Percentiles rank a stretch among this genome's conserved stretches.
These are phyloP conservation scores for Zostera marina DNA, from an alignment of 116 monocot genomes.

Conservation along the genomic window DNA sequence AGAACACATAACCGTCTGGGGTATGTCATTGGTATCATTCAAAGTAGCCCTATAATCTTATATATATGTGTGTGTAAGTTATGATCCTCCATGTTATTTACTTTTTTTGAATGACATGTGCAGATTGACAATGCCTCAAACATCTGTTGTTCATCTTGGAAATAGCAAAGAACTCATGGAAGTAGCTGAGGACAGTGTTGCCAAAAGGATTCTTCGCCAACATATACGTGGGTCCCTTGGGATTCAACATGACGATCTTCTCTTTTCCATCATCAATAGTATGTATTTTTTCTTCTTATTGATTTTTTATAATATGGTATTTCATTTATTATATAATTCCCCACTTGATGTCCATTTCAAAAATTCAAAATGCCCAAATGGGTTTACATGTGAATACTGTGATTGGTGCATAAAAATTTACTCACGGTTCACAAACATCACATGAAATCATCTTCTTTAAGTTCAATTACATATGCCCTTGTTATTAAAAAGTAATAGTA, in stretches of 20 bases:
- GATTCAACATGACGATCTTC: constrained; percentile 64
- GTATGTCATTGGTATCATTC: constrained; percentile 16
- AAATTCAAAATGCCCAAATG: too few species aligned
- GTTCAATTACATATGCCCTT: too few species aligned
- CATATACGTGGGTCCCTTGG: constrained; percentile 75
- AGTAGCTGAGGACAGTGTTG: constrained; percentile 77
- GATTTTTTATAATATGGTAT: background rate
- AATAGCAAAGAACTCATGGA: constrained; percentile 95
- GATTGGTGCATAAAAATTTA: too few species aligned
- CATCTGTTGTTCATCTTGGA: constrained; percentile 90
- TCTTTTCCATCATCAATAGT: constrained; percentile 94
- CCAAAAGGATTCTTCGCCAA: constrained; percentile 63
- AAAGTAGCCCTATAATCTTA: too few species aligned
- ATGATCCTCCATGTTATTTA: background rate
- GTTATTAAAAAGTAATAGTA: too few species aligned
- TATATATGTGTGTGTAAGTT: background rate
- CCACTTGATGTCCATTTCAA: too few species aligned
- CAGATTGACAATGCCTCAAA: constrained; percentile 87
- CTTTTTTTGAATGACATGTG: constrained; percentile 4
- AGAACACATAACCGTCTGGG: constrained; percentile 67
- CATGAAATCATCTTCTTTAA: too few species aligned
- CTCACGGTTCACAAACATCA: too few species aligned
- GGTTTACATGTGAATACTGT: too few species aligned
- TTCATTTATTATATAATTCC: background rate
- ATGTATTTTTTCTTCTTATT: constrained; percentile 6